Conservation (phyloP, 2,329 filamentous ascomycete genomes). For the Helicocarpus griseus region DNA sequence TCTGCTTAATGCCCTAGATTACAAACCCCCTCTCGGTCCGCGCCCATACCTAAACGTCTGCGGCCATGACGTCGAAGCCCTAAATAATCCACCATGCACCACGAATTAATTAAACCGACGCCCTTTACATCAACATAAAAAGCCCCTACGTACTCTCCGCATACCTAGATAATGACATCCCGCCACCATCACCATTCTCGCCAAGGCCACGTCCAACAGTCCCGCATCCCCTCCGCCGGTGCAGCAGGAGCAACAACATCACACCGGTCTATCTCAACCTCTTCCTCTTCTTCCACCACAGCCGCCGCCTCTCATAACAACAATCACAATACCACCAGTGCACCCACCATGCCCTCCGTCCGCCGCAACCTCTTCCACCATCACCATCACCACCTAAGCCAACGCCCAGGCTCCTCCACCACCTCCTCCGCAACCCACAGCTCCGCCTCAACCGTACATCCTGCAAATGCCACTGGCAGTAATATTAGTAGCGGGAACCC, state of each 20-base stretch:
- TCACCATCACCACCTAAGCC: slow-evolving; percentile 34
- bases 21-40: no score
- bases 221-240: slow-evolving; percentile 14
- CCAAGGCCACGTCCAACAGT: background rate
- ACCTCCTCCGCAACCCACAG: background rate
- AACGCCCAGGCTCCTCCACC: slow-evolving; percentile 30
- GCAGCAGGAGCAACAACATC: slow-evolving; percentile 1
- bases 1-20: background rate
- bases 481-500: background rate
- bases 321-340: background rate
- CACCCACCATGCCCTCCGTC: slow-evolving; percentile 23
- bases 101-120: no score
- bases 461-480: background rate
- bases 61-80: background rate
- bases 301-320: background rate
- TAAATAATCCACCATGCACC: background rate
- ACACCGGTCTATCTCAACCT: background rate
- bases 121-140: no score
- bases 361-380: slow-evolving; percentile 37
- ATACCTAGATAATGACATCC: background rate
- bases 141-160: background rate
- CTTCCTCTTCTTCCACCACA: background rate
- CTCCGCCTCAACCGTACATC: background rate
- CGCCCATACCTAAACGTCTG: no score
- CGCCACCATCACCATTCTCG: background rate